Base-by-base conservation (phyloP, 495 filamentous ascomycete species). In the Viridothelium virens region DNA sequence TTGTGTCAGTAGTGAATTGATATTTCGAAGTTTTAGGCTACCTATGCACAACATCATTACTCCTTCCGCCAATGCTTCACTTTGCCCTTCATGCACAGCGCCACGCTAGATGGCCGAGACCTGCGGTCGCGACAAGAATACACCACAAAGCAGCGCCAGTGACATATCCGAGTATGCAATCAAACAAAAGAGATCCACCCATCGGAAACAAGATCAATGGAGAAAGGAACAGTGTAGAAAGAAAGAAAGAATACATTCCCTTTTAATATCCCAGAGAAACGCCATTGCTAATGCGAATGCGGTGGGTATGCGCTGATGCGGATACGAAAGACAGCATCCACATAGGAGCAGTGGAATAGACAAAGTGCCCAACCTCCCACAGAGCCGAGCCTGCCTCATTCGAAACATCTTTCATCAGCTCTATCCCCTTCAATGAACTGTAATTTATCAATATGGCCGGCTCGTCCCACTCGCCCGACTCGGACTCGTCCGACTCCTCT, bases 401-500 rank as follows among this genome's bases (percentile, higher is more conserved):
- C 48, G 18, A 11, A 9, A 14, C 11, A 53, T 18, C 48, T n/a
- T 25, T 5, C 48, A n/a, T 53, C 48, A 25, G 18, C 48, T n/a
- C 11, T 53, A 53, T 18, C 18, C 48, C 9, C 11, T 53, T 25
- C 48, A 18, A 53, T 36, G 18, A 59, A 3, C 31, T 59, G 25
- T 25, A 25, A 25, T 25, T 31, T 7, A 4, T 59, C 31, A 59
- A 36, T 34, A 59, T 0, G 53, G 53, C 18, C 53, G 2, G 31
- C 63, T 50, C 18, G 46, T 53, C 46, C 50, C 39, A 61, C 84
- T 85, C 25, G 84, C 84, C 56, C 82, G 80, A 68, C 81, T 83
- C 5, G 81, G 80, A 69, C 79, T 87, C 44, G 84, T 86, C 50
- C 85, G 77, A 66, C 84, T 85, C 64, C 84, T 78, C 75, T 92